A percentile compares a stretch with the other conserved stretches of the same genome.
These are phyloP conservation scores for Prinsepia uniflora DNA, from an alignment of 306 rosid genomes.

Conservation along the genomic window DNA sequence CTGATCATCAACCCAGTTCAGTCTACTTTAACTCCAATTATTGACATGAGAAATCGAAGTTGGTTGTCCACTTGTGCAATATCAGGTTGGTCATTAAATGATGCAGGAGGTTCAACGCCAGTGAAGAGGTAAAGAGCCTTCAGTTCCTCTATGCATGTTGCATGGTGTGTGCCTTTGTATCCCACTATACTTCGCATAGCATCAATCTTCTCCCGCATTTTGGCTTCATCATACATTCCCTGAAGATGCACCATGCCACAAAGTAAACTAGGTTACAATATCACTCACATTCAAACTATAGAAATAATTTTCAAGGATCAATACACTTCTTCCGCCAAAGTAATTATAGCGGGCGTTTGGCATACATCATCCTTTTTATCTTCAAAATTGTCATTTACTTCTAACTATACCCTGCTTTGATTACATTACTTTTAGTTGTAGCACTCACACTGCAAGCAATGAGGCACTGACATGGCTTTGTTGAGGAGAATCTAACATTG, in stretches of 20 bases:
- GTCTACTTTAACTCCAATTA: slow-evolving; percentile 58
- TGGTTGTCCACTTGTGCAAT: slow-evolving; percentile 36
- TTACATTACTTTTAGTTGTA: no score
- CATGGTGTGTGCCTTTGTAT: slow-evolving; percentile 36
- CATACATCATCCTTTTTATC: neutral
- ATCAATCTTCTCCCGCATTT: slow-evolving; percentile 48
- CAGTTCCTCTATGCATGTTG: slow-evolving; percentile 54
- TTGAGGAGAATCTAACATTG: neutral
- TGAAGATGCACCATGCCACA: slow-evolving; percentile 19
- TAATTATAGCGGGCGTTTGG: neutral
- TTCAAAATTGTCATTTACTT: no score
- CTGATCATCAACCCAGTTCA: neutral
- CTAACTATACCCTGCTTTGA: no score
- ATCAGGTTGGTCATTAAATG: slow-evolving; percentile 29
- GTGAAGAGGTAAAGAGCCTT: slow-evolving; percentile 67
- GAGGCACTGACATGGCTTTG: neutral
- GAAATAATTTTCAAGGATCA: neutral
- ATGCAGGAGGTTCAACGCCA: slow-evolving; percentile 63
- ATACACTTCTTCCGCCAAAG: neutral
- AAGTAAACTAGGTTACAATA: no score
- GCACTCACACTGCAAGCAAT: no score
- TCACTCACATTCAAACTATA: neutral
- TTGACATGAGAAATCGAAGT: slow-evolving; percentile 70
- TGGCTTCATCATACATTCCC: slow-evolving; percentile 38
- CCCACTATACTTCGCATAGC: slow-evolving; percentile 54